Conservation (phyloP, 2,329 filamentous ascomycete species). For the Ilyonectria sp. region DNA sequence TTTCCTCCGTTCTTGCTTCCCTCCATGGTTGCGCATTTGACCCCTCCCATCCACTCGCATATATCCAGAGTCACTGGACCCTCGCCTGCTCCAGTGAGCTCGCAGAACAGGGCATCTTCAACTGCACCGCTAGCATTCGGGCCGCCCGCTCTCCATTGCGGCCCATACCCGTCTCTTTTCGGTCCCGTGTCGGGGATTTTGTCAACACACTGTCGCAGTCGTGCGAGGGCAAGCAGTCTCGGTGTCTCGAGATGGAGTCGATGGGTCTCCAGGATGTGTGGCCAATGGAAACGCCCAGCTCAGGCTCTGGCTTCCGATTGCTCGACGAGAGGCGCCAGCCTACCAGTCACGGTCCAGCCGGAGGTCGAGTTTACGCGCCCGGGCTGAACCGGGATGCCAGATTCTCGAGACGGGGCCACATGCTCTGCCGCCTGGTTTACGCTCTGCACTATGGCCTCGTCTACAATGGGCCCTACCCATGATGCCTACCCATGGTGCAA, state of each 20-base stretch:
- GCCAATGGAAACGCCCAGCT: constrained; percentile 59
- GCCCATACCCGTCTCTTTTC: constrained; percentile 35
- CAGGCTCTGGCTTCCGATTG: constrained; percentile 63
- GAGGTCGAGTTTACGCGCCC: constrained; percentile 69
- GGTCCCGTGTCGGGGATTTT: constrained; percentile 3
- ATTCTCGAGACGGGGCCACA: constrained; percentile 27
- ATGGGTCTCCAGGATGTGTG: constrained; percentile 35
- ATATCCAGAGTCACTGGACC: constrained; percentile 62
- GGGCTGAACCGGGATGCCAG: constrained; percentile 58
- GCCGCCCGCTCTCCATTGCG: constrained; percentile 38
- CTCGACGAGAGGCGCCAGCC: constrained; percentile 59
- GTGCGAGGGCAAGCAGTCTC: constrained; percentile 21
- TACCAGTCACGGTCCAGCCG: constrained; percentile 61
- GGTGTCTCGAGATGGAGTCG: constrained; percentile 38
- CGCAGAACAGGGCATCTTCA: constrained; percentile 43
- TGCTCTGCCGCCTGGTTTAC: constrained; percentile 29
- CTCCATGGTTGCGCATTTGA: constrained; percentile 29
- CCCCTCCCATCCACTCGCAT: constrained; percentile 61
- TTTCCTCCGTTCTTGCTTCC: constrained; percentile 50
- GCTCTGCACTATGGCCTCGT: constrained; percentile 9
- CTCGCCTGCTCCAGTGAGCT: constrained; percentile 55
- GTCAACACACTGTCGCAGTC: not conserved
- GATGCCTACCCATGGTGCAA: constrained; percentile 15
- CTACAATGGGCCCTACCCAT: not conserved
- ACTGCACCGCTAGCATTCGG: constrained; percentile 38